Percentiles rank a stretch among this genome's conserved stretches.
These are phyloP conservation scores for Eucalyptus decipiens DNA, from an alignment of 345 rosid genomes.

Conservation along the genomic window DNA sequence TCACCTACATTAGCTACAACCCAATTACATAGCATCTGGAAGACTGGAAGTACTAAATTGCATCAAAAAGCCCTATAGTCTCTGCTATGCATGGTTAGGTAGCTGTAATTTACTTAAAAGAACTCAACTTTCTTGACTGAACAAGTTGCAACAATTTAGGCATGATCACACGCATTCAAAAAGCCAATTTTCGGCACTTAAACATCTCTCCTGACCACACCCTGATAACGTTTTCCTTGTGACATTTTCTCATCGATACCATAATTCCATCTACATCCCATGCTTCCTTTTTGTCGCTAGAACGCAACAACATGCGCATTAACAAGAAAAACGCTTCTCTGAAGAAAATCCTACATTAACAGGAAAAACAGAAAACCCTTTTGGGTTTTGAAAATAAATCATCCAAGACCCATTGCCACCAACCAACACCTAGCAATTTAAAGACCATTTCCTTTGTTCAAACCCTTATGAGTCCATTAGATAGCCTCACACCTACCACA, in stretches of 20 bases:
- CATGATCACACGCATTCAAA: not conserved
- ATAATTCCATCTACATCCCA: not conserved
- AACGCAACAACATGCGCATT: not conserved
- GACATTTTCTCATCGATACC: not conserved
- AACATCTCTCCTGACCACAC: not conserved
- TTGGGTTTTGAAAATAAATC: not conserved
- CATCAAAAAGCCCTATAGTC: not conserved
- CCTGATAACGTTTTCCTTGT: not conserved
- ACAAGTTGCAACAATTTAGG: not conserved
- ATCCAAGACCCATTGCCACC: not conserved
- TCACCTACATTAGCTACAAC: not conserved
- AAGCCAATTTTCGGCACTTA: not conserved
- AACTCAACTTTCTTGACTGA: not conserved
- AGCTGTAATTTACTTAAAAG: not conserved
- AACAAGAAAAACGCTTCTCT: not conserved
- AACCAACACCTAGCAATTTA: not conserved
- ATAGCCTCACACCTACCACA: not conserved
- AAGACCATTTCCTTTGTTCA: not conserved
- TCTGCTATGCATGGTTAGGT: not conserved
- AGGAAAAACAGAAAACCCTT: not conserved
- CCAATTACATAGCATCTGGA: not conserved
- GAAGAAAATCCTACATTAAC: not conserved
- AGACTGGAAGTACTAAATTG: not conserved
- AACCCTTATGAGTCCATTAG: not conserved
- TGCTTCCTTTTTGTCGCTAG: not conserved